Evolutionary conservation across 192 early-diverging fungal genomes (phyloP).

Genomic region (Coemansia sp.): DNA sequence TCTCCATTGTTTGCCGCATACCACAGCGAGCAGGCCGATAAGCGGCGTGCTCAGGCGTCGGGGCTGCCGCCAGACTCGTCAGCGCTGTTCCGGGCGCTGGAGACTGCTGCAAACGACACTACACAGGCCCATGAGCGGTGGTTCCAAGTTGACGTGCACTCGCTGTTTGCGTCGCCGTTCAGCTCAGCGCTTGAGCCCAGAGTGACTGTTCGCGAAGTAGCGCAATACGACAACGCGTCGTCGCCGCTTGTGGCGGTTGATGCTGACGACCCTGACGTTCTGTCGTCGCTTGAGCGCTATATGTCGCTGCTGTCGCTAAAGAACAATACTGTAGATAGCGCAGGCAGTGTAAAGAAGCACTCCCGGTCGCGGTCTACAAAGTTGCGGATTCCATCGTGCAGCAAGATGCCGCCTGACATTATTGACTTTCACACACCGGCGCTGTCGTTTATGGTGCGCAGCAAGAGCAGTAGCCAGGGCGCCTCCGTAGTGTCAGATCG

Average conservation of each 20-base stretch:
- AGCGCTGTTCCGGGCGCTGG: neutral
- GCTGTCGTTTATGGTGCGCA: constrained; percentile 30
- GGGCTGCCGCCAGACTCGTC: constrained; percentile 2
- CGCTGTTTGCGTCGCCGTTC: constrained; percentile 30
- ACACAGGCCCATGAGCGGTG: constrained; percentile 6
- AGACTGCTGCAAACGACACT: neutral
- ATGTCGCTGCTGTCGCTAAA: constrained; percentile 16
- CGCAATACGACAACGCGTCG: neutral
- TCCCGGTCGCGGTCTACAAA: constrained; percentile 8
- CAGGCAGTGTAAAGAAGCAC: no score
- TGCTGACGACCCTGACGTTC: constrained; percentile 18
- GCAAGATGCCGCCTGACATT: constrained; percentile 13
- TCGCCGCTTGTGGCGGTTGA: constrained; percentile 16
- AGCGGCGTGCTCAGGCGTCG: neutral
- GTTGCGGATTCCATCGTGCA: constrained; percentile 18
- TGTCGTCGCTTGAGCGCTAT: constrained; percentile 22
- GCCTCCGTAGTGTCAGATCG: neutral
- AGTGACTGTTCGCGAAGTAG: constrained; percentile 26
- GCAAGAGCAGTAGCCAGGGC: neutral
- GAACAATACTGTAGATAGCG: neutral
- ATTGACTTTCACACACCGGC: constrained; percentile 21
- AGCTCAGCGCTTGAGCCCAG: constrained; percentile 5
- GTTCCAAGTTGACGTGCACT: constrained; percentile 38
- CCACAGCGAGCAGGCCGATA: constrained; percentile 9
- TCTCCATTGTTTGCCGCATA: constrained; percentile 44